Evolutionary conservation across 164 flowering plant genomes (phyloP).

Genomic region (Chloranthus sessilifolius): DNA sequence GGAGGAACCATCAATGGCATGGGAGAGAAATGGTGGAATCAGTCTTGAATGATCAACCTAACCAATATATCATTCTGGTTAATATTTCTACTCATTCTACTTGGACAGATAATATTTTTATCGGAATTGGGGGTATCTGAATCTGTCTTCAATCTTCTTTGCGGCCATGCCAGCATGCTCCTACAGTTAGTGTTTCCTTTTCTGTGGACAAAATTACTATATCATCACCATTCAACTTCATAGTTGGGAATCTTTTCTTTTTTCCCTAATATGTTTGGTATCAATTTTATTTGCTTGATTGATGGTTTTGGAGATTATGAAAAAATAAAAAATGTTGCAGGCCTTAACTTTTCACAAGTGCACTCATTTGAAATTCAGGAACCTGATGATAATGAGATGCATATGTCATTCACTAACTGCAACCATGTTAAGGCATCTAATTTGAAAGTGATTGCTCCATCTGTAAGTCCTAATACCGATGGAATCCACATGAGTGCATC

Average conservation of each 20-base stretch:
- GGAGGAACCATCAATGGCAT: slow-evolving; percentile 77
- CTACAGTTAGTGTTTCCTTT: slow-evolving; percentile 56
- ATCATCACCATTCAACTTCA: too few relatives aligned
- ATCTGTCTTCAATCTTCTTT: slow-evolving; percentile 11
- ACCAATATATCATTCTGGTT: slow-evolving; percentile 38
- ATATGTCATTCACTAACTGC: slow-evolving; percentile 72
- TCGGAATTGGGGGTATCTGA: slow-evolving; percentile 10
- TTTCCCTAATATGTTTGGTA: neutral
- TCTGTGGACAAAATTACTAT: neutral
- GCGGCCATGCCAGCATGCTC: slow-evolving; percentile 91
- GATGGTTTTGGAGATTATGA: neutral
- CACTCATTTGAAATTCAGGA: slow-evolving; percentile 48
- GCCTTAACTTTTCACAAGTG: slow-evolving; percentile 86
- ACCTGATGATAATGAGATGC: slow-evolving; percentile 50
- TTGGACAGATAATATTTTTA: neutral
- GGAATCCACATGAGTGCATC: slow-evolving; percentile 86
- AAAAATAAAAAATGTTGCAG: slow-evolving; percentile 33
- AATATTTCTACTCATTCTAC: neutral
- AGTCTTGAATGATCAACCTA: slow-evolving; percentile 69
- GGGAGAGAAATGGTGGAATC: slow-evolving; percentile 92
- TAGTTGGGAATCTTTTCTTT: neutral
- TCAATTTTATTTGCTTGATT: neutral
- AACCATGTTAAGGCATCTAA: slow-evolving; percentile 39
- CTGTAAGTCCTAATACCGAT: slow-evolving; percentile 86
- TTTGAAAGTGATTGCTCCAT: slow-evolving; percentile 60